Conservation (phyloP, 108 stramenopile species). For the Pseudonitzschia multiseries region DNA sequence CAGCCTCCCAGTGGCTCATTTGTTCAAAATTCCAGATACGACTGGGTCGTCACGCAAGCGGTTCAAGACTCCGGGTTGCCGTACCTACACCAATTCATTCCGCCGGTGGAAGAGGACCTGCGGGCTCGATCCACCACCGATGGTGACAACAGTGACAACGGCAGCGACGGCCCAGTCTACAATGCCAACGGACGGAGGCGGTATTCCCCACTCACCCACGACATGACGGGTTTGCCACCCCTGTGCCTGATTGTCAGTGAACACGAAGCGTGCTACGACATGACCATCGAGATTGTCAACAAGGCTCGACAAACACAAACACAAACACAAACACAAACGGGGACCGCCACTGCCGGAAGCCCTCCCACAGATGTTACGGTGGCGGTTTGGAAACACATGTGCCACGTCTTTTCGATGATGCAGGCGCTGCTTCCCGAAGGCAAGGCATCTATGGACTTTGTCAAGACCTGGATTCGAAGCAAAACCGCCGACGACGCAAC, state of each 20-base stretch:
- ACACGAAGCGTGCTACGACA: conserved; percentile 80
- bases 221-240: conserved; percentile 66
- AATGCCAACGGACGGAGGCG: conserved; percentile 34
- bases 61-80: conserved; percentile 43
- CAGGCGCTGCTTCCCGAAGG: conserved; percentile 70
- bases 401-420: conserved; percentile 76
- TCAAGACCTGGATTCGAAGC: conserved; percentile 63
- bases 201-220: conserved; percentile 66
- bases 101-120: neutral
- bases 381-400: conserved; percentile 79
- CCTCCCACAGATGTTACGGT: conserved; percentile 62
- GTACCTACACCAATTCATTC: conserved; percentile 38
- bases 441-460: conserved; percentile 59
- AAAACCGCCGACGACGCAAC: neutral
- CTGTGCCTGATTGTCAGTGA: conserved; percentile 72
- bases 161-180: conserved; percentile 2
- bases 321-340: too few species aligned
- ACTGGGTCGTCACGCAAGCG: conserved; percentile 73
- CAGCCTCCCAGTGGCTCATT: conserved; percentile 61
- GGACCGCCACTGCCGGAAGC: neutral
- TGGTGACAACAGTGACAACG: neutral
- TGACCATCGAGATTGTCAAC: conserved; percentile 58
- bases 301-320: conserved; percentile 31
- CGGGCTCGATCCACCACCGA: neutral
- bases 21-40: conserved; percentile 60